Conservation (phyloP, 2,329 filamentous ascomycete genomes). For the Kalaharituber pfeilii region DNA sequence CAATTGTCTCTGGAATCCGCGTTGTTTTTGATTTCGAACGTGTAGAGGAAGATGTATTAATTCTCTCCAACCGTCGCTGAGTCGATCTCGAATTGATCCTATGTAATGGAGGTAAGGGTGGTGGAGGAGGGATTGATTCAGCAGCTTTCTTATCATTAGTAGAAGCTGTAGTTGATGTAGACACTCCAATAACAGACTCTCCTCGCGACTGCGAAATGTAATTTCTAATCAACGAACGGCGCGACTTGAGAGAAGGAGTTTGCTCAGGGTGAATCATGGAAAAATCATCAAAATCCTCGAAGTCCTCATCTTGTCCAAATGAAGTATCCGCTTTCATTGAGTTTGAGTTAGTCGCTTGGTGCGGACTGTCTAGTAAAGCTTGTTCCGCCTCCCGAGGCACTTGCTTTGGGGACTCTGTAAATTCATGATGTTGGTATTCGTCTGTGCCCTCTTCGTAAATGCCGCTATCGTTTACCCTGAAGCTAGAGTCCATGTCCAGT, state of each 20-base stretch:
- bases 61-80: background rate
- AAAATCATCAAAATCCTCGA: background rate
- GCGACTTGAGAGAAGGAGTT: background rate
- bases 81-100: background rate
- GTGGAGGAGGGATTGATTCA: background rate
- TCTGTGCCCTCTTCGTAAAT: background rate
- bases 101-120: background rate
- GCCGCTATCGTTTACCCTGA: constrained; percentile 6
- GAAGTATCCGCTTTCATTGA: background rate
- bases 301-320: background rate
- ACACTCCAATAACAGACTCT: too few relatives aligned
- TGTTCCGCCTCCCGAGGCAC: background rate
- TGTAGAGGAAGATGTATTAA: background rate
- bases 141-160: too few relatives aligned
- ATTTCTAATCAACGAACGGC: background rate
- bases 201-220: background rate
- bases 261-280: constrained; percentile 1
- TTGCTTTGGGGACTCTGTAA: background rate
- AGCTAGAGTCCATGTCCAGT: constrained; percentile 17
- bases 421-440: background rate
- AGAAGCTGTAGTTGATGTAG: too few relatives aligned
- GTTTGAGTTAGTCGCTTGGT: background rate
- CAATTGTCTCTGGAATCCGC: background rate
- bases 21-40: background rate
- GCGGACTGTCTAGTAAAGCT: background rate